phyloP scores from a whole-genome alignment of 2,329 filamentous ascomycete species.

The Bipolaris cookei region DNA sequence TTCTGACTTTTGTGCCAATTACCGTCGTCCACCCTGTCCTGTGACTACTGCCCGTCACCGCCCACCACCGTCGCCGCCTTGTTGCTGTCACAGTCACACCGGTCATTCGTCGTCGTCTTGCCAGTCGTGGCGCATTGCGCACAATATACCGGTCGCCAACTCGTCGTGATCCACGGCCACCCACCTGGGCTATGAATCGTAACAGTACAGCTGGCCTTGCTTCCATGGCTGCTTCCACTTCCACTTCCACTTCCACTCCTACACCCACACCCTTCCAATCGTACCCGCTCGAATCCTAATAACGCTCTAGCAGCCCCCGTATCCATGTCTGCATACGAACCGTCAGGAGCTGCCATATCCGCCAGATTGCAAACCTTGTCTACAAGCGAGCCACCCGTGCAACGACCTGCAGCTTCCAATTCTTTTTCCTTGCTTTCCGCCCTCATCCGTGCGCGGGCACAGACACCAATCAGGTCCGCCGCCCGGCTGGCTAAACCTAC shows the following conservation, averaged over 20 bases:
- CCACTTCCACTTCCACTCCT: slow-evolving; percentile 4
- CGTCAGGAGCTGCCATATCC: slow-evolving; percentile 26
- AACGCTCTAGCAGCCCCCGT: slow-evolving; percentile 18
- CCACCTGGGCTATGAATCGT: background rate
- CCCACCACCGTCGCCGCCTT: slow-evolving; percentile 17
- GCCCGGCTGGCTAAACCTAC: slow-evolving; percentile 44
- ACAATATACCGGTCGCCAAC: slow-evolving; percentile 25
- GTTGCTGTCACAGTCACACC: slow-evolving; percentile 21
- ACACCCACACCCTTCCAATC: slow-evolving; percentile 21
- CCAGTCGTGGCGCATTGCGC: slow-evolving; percentile 37
- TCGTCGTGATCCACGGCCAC: slow-evolving; percentile 4
- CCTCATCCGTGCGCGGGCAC: slow-evolving; percentile 44
- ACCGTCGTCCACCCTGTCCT: slow-evolving; percentile 28
- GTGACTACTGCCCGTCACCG: slow-evolving; percentile 32
- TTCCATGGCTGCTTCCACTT: slow-evolving; percentile 20
- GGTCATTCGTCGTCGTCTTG: slow-evolving; percentile 17
- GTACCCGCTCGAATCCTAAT: slow-evolving; percentile 29
- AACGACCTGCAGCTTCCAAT: slow-evolving; percentile 41
- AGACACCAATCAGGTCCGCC: slow-evolving; percentile 36
- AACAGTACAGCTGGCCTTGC: background rate
- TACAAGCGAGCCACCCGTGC: slow-evolving; percentile 32
- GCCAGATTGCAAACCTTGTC: slow-evolving; percentile 30
- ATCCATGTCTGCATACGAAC: slow-evolving; percentile 31
- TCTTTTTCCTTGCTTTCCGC: slow-evolving; percentile 32
- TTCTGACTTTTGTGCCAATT: slow-evolving; percentile 38